Percentiles rank a stretch among this genome's conserved stretches.
Evolutionary conservation across 2,329 filamentous ascomycete species (phyloP).

Genomic region (Periconia digitata): DNA sequence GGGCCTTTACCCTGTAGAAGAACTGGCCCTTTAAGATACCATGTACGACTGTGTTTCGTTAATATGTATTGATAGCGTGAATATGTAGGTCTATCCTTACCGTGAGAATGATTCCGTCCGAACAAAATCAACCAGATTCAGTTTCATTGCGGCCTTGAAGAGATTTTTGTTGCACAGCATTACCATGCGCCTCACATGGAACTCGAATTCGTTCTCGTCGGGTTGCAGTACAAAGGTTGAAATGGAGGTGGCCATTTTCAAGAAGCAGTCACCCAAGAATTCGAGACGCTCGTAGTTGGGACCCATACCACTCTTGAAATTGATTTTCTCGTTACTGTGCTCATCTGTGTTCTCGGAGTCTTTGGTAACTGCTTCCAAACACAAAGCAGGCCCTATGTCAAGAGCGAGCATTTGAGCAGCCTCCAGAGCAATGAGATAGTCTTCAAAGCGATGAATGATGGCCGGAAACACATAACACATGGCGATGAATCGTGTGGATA

Average conservation of each 20-base stretch:
- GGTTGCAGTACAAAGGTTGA: conserved; percentile 77
- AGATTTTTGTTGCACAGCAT: conserved; percentile 91
- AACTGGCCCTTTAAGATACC: conserved; percentile 83
- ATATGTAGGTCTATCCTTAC: too few relatives aligned
- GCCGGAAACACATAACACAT: conserved; percentile 79
- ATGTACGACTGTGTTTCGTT: conserved; percentile 60
- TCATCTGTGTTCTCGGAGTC: conserved; percentile 84
- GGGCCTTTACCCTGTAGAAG: conserved; percentile 71
- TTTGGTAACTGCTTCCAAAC: conserved; percentile 89
- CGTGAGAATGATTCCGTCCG: conserved; percentile 81
- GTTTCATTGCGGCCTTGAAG: conserved; percentile 66
- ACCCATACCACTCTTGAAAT: conserved; percentile 83
- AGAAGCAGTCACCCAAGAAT: conserved; percentile 87
- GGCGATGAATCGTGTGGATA: conserved; percentile 69
- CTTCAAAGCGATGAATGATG: conserved; percentile 81
- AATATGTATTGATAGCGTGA: not conserved
- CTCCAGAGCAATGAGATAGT: conserved; percentile 77
- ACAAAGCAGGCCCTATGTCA: conserved; percentile 65
- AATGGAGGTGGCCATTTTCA: conserved; percentile 95
- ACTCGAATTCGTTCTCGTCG: conserved; percentile 78
- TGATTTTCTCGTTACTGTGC: conserved; percentile 65
- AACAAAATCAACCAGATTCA: conserved; percentile 72
- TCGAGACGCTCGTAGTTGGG: conserved; percentile 94
- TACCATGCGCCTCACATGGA: conserved; percentile 87
- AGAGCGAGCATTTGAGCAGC: conserved; percentile 68